A percentile compares a stretch with the other conserved stretches of the same genome.
phyloP scores from a whole-genome alignment of 2,329 filamentous ascomycete species.

The Penicillium brasilianum region DNA sequence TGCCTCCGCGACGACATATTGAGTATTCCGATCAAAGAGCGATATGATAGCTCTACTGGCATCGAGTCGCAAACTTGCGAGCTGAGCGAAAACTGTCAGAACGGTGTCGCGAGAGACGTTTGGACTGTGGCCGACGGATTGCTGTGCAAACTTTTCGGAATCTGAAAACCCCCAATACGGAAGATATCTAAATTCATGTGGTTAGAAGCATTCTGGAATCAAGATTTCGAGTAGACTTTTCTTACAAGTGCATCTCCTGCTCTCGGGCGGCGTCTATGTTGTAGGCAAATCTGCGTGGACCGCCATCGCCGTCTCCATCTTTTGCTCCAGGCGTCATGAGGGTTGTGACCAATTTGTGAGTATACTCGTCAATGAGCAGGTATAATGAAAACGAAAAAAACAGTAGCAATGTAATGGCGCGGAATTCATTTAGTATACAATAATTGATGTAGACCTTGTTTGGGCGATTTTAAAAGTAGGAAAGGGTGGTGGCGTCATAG shows the following conservation, averaged over 20 bases:
- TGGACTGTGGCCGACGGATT: slow-evolving; percentile 19
- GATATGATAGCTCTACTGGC: slow-evolving; percentile 34
- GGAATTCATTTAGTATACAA: background rate
- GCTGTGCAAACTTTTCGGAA: slow-evolving; percentile 27
- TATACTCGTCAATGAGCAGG: background rate
- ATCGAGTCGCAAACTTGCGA: slow-evolving; percentile 32
- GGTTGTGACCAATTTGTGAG: background rate
- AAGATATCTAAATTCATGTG: slow-evolving; percentile 18
- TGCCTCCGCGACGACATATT: slow-evolving; percentile 38
- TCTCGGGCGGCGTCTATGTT: slow-evolving; percentile 28
- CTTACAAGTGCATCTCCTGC: slow-evolving; percentile 29
- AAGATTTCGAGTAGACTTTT: background rate
- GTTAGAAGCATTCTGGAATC: background rate
- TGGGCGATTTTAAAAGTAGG: background rate
- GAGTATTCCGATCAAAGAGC: slow-evolving; percentile 33
- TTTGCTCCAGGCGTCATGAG: background rate
- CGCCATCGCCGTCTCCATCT: slow-evolving; percentile 8
- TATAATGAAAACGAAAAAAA: background rate
- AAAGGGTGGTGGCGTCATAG: slow-evolving; percentile 6
- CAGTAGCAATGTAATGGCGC: background rate
- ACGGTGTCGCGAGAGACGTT: slow-evolving; percentile 30
- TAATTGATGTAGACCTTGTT: background rate
- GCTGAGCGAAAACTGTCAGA: slow-evolving; percentile 36
- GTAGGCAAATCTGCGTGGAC: slow-evolving; percentile 29
- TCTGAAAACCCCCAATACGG: slow-evolving; percentile 29